Evolutionary conservation across 345 rosid species (phyloP).

Genomic region (Gossypium ekmanianum): DNA sequence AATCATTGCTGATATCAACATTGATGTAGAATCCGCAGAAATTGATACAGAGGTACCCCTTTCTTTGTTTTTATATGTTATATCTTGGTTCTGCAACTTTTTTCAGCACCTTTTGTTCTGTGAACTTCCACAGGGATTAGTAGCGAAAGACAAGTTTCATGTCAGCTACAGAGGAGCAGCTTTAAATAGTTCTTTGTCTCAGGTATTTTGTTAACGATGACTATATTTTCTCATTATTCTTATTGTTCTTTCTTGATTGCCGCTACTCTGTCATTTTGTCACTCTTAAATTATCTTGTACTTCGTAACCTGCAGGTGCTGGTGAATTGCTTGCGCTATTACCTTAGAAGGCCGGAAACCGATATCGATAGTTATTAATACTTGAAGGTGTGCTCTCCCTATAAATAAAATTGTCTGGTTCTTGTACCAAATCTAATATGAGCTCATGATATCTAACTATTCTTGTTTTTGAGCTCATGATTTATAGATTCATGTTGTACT

Average conservation of each 20-base stretch:
- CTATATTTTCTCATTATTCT: neutral
- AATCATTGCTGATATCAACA: conserved; percentile 71
- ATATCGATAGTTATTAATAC: conserved; percentile 66
- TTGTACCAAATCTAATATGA: conserved; percentile 9
- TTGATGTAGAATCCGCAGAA: conserved; percentile 88
- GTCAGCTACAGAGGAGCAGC: conserved; percentile 95
- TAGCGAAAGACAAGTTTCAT: conserved; percentile 90
- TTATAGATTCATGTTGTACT: neutral
- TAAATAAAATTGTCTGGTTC: conserved; percentile 19
- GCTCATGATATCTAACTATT: conserved; percentile 10
- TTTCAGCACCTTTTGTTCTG: conserved; percentile 9
- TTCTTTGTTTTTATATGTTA: neutral
- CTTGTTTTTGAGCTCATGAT: neutral
- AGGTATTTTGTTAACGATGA: conserved; percentile 36
- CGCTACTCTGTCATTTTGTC: neutral
- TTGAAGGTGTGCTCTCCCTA: conserved; percentile 7
- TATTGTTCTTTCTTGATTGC: neutral
- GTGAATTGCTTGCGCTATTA: conserved; percentile 82
- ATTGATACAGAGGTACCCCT: conserved; percentile 80
- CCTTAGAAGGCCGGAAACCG: conserved; percentile 91
- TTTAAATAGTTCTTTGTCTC: conserved; percentile 60
- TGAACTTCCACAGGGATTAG: conserved; percentile 54
- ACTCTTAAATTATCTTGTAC: neutral
- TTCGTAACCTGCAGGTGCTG: conserved; percentile 49
- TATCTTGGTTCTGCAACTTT: neutral